A percentile compares a stretch with the other conserved stretches of the same genome.
phyloP scores from a whole-genome alignment of 495 filamentous ascomycete genomes.

The Penicillium goetzii region DNA sequence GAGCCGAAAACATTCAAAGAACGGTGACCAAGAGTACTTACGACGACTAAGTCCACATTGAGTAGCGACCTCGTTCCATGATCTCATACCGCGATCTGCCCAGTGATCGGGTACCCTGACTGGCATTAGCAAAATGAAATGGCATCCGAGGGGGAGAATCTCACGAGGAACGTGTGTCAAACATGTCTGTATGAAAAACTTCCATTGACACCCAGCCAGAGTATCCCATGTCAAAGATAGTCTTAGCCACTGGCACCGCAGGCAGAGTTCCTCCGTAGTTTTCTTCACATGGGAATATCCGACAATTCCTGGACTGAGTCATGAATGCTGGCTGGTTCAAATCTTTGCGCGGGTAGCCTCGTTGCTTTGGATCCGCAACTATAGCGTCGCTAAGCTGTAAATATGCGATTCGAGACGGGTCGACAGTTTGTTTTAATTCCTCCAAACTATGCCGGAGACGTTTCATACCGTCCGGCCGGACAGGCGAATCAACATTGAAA shows the following conservation, averaged over 20 bases:
- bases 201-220: constrained; percentile 20
- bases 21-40: neutral
- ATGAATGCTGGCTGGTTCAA: constrained; percentile 16
- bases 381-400: constrained; percentile 25
- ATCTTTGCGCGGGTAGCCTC: constrained; percentile 11
- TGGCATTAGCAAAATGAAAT: neutral
- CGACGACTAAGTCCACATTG: constrained; percentile 14
- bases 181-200: constrained; percentile 23
- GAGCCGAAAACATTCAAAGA: neutral
- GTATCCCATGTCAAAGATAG: constrained; percentile 21
- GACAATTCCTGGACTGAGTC: constrained; percentile 23
- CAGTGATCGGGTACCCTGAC: constrained; percentile 14
- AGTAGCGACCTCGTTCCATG: constrained; percentile 6
- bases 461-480: neutral
- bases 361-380: constrained; percentile 14
- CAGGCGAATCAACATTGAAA: constrained; percentile 9
- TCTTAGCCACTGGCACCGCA: constrained; percentile 11
- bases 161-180: constrained; percentile 9
- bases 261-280: constrained; percentile 12
- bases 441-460: constrained; percentile 3
- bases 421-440: constrained; percentile 11
- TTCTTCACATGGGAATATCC: constrained; percentile 19
- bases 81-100: constrained; percentile 18
- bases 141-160: neutral
- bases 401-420: constrained; percentile 15